Conservation (phyloP, 345 rosid genomes). For the Eucalyptus virginea region DNA sequence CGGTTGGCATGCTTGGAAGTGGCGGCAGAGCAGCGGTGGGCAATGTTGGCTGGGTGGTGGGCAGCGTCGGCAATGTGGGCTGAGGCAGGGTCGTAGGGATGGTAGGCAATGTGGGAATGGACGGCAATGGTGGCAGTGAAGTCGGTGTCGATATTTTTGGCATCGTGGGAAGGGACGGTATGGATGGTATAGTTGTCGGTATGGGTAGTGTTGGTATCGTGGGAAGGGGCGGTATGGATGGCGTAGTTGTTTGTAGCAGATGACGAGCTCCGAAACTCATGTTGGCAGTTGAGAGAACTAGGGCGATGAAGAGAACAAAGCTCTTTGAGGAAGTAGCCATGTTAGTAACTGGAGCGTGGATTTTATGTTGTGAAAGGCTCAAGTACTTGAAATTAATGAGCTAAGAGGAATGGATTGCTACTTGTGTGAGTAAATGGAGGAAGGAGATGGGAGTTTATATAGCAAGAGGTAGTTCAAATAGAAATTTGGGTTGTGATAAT, state of each 20-base stretch:
- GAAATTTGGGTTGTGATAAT: neutral
- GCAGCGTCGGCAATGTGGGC: neutral
- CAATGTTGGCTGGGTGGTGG: slow-evolving; percentile 1
- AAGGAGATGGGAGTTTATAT: neutral
- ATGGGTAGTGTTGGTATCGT: neutral
- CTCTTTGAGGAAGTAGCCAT: neutral
- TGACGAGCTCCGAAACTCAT: slow-evolving; percentile 1
- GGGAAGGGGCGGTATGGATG: neutral
- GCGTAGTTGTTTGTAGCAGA: neutral
- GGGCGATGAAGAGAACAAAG: neutral
- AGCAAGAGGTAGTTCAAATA: neutral
- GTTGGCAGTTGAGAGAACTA: neutral
- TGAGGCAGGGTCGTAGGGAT: neutral
- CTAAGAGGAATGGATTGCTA: neutral
- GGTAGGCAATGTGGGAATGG: neutral
- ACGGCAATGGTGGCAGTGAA: neutral
- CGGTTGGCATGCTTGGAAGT: neutral
- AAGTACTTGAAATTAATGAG: neutral
- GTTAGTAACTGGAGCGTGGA: accelerated
- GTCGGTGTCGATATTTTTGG: neutral
- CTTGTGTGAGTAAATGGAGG: neutral
- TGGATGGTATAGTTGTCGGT: neutral
- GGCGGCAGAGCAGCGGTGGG: neutral
- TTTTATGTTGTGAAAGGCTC: neutral
- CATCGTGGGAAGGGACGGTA: neutral